A percentile compares a stretch with the other conserved stretches of the same genome.
These are phyloP conservation scores for Xylaria digitata DNA, from an alignment of 2,329 filamentous ascomycete genomes.

Conservation along the genomic window DNA sequence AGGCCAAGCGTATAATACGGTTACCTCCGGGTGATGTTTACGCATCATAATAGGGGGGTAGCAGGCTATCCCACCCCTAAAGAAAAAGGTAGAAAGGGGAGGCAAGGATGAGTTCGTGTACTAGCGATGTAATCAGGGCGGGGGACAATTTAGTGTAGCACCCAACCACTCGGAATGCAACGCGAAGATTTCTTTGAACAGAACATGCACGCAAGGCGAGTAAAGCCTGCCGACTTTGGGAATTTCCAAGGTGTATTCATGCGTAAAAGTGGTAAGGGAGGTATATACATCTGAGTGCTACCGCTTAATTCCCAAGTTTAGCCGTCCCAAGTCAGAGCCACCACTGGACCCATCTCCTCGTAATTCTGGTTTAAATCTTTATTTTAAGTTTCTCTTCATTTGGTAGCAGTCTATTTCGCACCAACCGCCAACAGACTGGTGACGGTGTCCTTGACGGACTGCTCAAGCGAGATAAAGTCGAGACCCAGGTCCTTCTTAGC, in stretches of 20 bases:
- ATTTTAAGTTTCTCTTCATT: slow-evolving; percentile 1
- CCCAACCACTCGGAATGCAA: slow-evolving; percentile 9
- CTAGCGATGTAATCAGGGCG: background rate
- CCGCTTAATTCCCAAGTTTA: background rate
- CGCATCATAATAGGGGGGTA: slow-evolving; percentile 10
- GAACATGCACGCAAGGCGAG: slow-evolving; percentile 10
- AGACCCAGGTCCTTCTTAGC: slow-evolving; percentile 71
- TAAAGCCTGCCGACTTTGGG: background rate
- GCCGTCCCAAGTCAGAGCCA: background rate
- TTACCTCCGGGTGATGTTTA: background rate
- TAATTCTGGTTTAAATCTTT: background rate
- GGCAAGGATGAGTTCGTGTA: background rate
- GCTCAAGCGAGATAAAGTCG: slow-evolving; percentile 70
- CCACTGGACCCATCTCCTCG: background rate
- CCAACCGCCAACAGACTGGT: slow-evolving; percentile 68
- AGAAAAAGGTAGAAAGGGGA: background rate
- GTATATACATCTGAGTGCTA: slow-evolving; percentile 1
- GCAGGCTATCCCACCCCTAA: slow-evolving; percentile 15
- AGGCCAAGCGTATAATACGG: background rate
- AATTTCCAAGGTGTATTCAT: slow-evolving; percentile 5
- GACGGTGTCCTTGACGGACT: slow-evolving; percentile 71
- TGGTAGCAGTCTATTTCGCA: slow-evolving; percentile 26
- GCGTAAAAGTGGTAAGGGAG: slow-evolving; percentile 12
- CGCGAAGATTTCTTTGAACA: slow-evolving; percentile 8
- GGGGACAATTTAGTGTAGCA: background rate